Conservation (phyloP, 2,329 filamentous ascomycete species). For the Venturia nashicola region DNA sequence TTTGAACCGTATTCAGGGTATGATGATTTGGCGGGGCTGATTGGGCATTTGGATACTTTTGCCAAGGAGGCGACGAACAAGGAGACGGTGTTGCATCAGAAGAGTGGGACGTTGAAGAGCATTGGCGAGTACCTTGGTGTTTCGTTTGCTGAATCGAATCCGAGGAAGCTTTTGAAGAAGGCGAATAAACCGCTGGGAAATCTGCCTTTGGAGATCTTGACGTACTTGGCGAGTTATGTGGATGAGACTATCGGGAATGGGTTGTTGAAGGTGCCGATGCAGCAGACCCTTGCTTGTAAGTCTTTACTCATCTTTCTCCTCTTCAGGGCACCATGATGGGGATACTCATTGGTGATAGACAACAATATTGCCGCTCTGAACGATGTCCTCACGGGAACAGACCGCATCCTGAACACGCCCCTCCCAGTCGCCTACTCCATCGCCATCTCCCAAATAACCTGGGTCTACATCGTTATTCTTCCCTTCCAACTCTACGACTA, state of each 20-base stretch:
- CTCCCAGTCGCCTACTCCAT: conserved; percentile 76
- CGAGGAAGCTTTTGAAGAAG: conserved; percentile 63
- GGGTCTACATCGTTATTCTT: conserved; percentile 68
- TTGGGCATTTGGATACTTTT: conserved; percentile 67
- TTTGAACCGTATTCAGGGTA: conserved; percentile 75
- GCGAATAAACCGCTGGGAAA: conserved; percentile 65
- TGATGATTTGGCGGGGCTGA: conserved; percentile 56
- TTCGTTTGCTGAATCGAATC: conserved; percentile 66
- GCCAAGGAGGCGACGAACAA: conserved; percentile 46
- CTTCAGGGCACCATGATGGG: too few species aligned
- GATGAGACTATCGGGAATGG: conserved; percentile 46
- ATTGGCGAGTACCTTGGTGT: conserved; percentile 64
- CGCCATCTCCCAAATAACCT: conserved; percentile 75
- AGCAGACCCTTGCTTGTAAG: conserved; percentile 43
- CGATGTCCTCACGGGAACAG: conserved; percentile 59
- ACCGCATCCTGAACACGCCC: conserved; percentile 71
- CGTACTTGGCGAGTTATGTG: conserved; percentile 55
- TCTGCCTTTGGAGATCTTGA: conserved; percentile 70
- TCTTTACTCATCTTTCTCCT: too few species aligned
- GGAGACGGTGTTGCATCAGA: conserved; percentile 16
- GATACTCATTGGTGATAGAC: conserved; percentile 5
- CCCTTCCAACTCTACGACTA: conserved; percentile 63
- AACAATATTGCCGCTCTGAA: conserved; percentile 49
- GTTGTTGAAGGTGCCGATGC: conserved; percentile 44
- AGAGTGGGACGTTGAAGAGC: conserved; percentile 40